A percentile compares a stretch with the other conserved stretches of the same genome.
These are phyloP conservation scores for Lathyrus tuberosus DNA, from an alignment of 306 rosid species.

Conservation along the genomic window DNA sequence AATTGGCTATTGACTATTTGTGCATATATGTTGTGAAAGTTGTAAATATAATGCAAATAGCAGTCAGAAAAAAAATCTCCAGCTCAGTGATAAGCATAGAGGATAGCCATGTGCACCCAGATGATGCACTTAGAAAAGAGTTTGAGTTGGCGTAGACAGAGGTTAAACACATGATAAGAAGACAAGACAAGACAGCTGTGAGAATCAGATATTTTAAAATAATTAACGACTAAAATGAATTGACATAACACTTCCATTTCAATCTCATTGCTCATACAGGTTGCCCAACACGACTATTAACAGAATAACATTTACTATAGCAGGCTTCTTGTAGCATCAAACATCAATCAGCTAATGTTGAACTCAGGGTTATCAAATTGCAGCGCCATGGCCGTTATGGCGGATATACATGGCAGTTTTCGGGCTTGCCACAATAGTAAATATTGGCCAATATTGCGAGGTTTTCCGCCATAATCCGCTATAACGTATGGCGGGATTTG, in stretches of 20 bases:
- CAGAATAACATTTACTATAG: background rate
- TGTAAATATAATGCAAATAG: background rate
- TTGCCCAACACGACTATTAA: background rate
- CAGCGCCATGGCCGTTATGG: no score
- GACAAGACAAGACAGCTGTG: background rate
- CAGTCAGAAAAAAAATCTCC: background rate
- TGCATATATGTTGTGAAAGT: constrained; percentile 1
- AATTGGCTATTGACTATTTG: constrained; percentile 5
- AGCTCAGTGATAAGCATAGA: constrained; percentile 4
- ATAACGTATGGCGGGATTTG: no score
- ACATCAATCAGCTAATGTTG: background rate
- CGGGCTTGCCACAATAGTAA: no score
- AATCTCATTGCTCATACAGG: constrained; percentile 1
- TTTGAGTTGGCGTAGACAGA: background rate
- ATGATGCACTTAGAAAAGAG: constrained; percentile 4
- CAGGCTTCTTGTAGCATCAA: background rate
- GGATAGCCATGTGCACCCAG: constrained; percentile 6
- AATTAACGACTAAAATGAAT: background rate
- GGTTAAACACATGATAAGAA: background rate
- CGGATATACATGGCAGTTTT: no score
- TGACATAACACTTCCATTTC: constrained; percentile 16
- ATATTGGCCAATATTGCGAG: no score
- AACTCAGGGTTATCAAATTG: background rate
- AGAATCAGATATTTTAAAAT: constrained; percentile 6
- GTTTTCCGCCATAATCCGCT: no score